These are phyloP conservation scores for Aspergillus pseudonomiae DNA, from an alignment of 2,329 filamentous ascomycete genomes.

Conservation along the genomic window DNA sequence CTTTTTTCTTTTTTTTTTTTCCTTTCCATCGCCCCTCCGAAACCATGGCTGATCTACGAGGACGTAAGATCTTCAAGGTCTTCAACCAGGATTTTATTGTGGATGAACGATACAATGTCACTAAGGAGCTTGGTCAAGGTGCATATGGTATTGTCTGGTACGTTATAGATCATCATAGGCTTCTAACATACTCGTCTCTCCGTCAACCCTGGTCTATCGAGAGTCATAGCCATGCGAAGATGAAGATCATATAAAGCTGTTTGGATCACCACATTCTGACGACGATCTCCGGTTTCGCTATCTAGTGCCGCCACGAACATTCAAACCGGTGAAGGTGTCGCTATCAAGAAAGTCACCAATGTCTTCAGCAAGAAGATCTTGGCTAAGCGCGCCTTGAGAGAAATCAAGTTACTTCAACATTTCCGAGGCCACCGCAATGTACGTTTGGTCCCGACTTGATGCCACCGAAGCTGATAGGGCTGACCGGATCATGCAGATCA, in stretches of 20 bases:
- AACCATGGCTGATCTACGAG: slow-evolving; percentile 62
- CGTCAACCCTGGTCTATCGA: neutral
- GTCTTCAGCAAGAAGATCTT: slow-evolving; percentile 99
- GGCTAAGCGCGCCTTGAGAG: slow-evolving; percentile 93
- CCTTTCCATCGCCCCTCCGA: slow-evolving; percentile 5
- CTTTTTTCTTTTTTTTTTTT: neutral
- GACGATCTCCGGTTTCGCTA: slow-evolving; percentile 11
- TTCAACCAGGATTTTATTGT: slow-evolving; percentile 99
- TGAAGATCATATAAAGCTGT: neutral
- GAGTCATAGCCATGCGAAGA: neutral
- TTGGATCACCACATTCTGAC: slow-evolving; percentile 17
- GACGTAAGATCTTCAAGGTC: slow-evolving; percentile 96
- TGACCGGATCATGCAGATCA: slow-evolving; percentile 69
- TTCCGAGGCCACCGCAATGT: slow-evolving; percentile 90
- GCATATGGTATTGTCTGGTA: slow-evolving; percentile 99
- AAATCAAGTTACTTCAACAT: slow-evolving; percentile 98
- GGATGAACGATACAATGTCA: slow-evolving; percentile 96
- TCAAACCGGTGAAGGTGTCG: slow-evolving; percentile 88
- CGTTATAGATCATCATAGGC: slow-evolving; percentile 31
- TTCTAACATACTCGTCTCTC: slow-evolving; percentile 7
- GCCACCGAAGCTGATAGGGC: slow-evolving; percentile 22
- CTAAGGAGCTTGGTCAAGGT: slow-evolving; percentile 96
- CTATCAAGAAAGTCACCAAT: slow-evolving; percentile 99
- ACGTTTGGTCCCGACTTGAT: slow-evolving; percentile 39
- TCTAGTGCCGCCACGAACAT: slow-evolving; percentile 86